Conservation (phyloP, 192 early-diverging fungal genomes). For the Oehlia diaphana region DNA sequence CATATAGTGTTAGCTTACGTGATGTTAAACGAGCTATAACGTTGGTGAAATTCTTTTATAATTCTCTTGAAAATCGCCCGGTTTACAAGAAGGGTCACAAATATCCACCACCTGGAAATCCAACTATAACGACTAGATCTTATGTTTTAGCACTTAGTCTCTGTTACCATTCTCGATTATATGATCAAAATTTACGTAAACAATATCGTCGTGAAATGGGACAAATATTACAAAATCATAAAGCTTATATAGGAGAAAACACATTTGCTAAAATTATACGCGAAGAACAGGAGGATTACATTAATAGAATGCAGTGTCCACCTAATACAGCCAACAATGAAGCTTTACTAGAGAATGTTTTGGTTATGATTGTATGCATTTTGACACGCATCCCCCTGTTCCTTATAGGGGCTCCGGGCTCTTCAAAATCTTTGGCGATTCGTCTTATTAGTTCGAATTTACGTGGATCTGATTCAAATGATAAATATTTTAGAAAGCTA, state of each 20-base stretch:
- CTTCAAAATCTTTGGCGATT: slow-evolving; percentile 29
- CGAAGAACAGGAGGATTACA: slow-evolving; percentile 25
- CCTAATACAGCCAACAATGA: not conserved
- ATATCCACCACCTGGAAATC: not conserved
- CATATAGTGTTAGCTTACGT: slow-evolving; percentile 26
- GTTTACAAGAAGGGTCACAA: not conserved
- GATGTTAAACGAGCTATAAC: slow-evolving; percentile 25
- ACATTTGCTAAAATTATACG: not conserved
- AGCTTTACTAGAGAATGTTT: slow-evolving; percentile 19
- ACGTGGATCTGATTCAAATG: slow-evolving; percentile 25
- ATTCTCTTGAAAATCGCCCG: not conserved
- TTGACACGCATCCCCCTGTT: slow-evolving; percentile 26
- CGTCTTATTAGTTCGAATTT: slow-evolving; percentile 25
- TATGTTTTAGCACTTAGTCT: slow-evolving; percentile 21
- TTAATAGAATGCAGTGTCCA: slow-evolving; percentile 4
- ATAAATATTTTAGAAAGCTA: slow-evolving; percentile 18
- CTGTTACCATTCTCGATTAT: not conserved
- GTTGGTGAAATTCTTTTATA: not conserved
- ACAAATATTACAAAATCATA: slow-evolving; percentile 9
- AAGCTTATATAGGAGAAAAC: not conserved
- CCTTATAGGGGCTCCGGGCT: slow-evolving; percentile 26
- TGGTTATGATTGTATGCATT: slow-evolving; percentile 30
- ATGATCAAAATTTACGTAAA: not conserved
- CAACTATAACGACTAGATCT: not conserved
- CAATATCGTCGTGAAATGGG: not conserved